These are phyloP conservation scores for Auricularia cornea DNA, from an alignment of 768 basidiomycete genomes.

Conservation along the genomic window DNA sequence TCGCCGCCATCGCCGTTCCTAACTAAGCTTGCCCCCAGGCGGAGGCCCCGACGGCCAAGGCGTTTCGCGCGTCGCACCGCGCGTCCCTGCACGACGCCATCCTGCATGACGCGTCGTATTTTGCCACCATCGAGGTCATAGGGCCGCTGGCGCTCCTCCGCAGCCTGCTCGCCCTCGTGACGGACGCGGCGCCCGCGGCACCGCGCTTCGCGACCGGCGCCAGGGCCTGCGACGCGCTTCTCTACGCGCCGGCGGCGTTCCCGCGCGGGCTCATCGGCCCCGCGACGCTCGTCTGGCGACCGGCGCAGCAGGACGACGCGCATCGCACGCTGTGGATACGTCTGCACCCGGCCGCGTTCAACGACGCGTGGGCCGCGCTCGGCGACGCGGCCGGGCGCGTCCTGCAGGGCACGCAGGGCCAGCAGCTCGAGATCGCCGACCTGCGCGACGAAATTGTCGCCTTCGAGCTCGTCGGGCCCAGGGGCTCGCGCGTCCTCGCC, in stretches of 20 bases:
- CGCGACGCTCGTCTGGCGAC: conserved; percentile 65
- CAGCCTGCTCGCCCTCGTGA: conserved; percentile 42
- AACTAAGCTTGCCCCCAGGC: conserved; percentile 43
- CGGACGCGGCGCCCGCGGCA: conserved; percentile 54
- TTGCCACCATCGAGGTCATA: conserved; percentile 61
- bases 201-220: conserved; percentile 60
- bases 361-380: conserved; percentile 46
- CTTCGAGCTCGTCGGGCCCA: conserved; percentile 89
- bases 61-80: conserved; percentile 85
- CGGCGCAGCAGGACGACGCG: conserved; percentile 18
- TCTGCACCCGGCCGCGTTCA: conserved; percentile 66
- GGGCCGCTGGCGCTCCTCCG: conserved; percentile 53
- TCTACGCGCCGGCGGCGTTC: conserved; percentile 56
- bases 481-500: conserved; percentile 56
- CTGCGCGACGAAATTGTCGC: conserved; percentile 61
- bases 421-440: conserved; percentile 54
- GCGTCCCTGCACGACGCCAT: conserved; percentile 81
- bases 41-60: conserved; percentile 80
- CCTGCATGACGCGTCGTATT: conserved; percentile 86
- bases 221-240: conserved; percentile 53
- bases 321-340: conserved; percentile 61
- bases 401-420: conserved; percentile 17
- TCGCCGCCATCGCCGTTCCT: background rate
- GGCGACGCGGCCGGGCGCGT: conserved; percentile 31
- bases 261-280: conserved; percentile 69